Evolutionary conservation across 495 filamentous ascomycete genomes (phyloP), one percentile per base, ranked within the genome.

Genomic region (Daldinia caldariorum): DNA sequence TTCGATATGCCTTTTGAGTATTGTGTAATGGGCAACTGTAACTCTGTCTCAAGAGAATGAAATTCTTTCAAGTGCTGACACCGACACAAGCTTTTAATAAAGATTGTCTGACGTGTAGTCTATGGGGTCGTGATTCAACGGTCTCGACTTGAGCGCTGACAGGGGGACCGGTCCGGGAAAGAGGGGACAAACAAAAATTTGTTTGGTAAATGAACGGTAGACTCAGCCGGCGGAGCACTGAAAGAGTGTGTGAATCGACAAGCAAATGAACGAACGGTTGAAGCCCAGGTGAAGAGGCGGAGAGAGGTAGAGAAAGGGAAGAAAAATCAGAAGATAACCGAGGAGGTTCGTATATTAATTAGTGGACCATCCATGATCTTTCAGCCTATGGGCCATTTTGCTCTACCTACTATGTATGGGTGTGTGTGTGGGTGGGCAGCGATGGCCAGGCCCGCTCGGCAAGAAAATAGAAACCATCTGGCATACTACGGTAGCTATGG

Each of bases 181-280:
- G 70, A 71, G 73, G 61, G 70, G 67, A 73, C 61, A 69, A 79
- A 71, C 65, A 70, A 70, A 67, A 45, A 61, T 7, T 61, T 73
- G 74, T 74, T 71, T 74, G 70, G 50, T 41, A 73, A 82, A 79
- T 70, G 77, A 79, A 68, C 62, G 76, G 69, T 73, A 63, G 75
- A 78, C 79, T 76, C 74, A 81, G 78, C 79, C 78, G 71, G 74
- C 77, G 71, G 64, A 74, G 49, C 60, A 65, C 14, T 57, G 62
- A 71, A 75, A 63, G 61, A 73, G 60, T 47, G 71, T 47, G 18
- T 20, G 67, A 69, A 39, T 35, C 59, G 69, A 62, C 61, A 74
- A 61, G 66, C 49, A 78, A 76, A 70, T 51, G 71, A 75, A 74
- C 41, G 70, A 76, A 72, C 18, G 60, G 60, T 34, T 43, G 38